phyloP scores from a whole-genome alignment of 345 rosid genomes.

The Eucalyptus polyanthemos region DNA sequence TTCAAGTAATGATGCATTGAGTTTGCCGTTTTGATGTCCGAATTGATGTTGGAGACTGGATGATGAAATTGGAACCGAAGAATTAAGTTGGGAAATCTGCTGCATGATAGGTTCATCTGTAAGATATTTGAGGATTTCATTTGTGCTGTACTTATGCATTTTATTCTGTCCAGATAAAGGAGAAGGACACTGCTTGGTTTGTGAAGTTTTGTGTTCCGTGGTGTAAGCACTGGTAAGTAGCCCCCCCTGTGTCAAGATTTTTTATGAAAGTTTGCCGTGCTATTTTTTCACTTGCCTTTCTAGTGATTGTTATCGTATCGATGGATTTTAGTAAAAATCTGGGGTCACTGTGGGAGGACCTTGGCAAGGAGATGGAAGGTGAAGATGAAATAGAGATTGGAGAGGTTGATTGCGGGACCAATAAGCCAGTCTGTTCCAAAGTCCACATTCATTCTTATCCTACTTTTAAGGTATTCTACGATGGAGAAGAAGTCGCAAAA shows the following conservation, averaged over 20 bases:
- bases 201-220: conserved; percentile 96
- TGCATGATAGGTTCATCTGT: background rate
- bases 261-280: background rate
- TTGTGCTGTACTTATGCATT: background rate
- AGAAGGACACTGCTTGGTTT: conserved; percentile 94
- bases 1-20: background rate
- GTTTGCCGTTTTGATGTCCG: background rate
- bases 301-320: background rate
- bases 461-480: conserved; percentile 80
- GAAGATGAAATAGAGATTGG: conserved; percentile 95
- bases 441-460: conserved; percentile 93
- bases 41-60: background rate
- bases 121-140: background rate
- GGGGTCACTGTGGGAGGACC: conserved; percentile 87
- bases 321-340: conserved; percentile 62
- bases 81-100: background rate
- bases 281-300: background rate
- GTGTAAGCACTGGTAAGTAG: conserved; percentile 93
- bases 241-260: background rate
- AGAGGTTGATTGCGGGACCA: conserved; percentile 76
- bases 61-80: background rate
- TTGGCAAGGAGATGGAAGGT: conserved; percentile 84
- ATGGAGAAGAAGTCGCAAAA: conserved; percentile 85
- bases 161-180: conserved; percentile 53
- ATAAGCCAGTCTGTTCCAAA: conserved; percentile 74